Evolutionary conservation across 768 basidiomycete genomes (phyloP), one percentile per base, ranked within the genome.

Genomic region (Hericium coralloides): DNA sequence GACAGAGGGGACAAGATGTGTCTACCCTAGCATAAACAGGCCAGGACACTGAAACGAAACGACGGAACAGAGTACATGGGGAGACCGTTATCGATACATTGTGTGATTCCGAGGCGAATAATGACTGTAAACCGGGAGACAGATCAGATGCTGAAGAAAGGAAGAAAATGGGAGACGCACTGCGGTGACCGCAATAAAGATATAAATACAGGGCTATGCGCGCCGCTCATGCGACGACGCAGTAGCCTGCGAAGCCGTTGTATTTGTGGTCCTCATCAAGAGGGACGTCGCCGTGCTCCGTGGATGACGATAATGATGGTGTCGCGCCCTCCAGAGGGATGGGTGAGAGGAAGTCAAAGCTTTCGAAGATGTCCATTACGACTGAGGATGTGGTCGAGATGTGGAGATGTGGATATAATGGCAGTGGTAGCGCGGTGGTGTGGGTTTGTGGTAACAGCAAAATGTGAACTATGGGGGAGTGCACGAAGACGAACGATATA

Each of bases 181-280:
- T 31, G 26, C 26, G 26, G 9, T 31, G 9, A 31, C 6, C 26
- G 26, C 26, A 31, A 31, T 31, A 38, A 53, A 20, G 23, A 23
- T 20, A 26, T 12, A 22, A 8, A 41, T 12, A 23, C 37, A 15
- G 53, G 20, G 53, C 38, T 20, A 53, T 23, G 25, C 36, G 47
- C 14, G 54, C 10, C 12, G 54, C 31, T 55, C 43, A 55, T 7
- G 54, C 54, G 4, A 55, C 47, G 54, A 55, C 31, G 43, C 54
- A 55, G 17, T 43, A 25, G 23, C 41, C 54, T 2, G 39, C 10
- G 54, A 55, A 55, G 18, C 54, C 54, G 31, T 4, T 37, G 54
- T 45, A 45, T 22, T 45, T 41, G 23, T 55, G 54, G 54, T 55
- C 54, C 31, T 47, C 43, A 25, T 55, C 54, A 26, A 43, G 39